phyloP scores from a whole-genome alignment of 2,329 filamentous ascomycete genomes.

The Penicillium sp. region DNA sequence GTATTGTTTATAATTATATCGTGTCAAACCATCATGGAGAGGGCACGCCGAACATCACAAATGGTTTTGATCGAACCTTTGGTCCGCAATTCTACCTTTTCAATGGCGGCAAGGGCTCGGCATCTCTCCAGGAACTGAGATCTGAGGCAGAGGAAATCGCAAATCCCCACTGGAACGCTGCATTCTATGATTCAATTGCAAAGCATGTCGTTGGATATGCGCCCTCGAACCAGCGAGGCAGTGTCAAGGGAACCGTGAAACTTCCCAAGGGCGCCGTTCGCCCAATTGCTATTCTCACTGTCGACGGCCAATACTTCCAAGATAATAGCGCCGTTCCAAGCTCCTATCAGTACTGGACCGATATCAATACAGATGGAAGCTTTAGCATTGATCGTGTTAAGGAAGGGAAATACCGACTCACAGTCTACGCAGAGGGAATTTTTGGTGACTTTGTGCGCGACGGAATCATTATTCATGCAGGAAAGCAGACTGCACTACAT shows the following conservation, averaged over 20 bases:
- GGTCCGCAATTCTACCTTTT: conserved; percentile 65
- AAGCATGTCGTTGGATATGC: conserved; percentile 60
- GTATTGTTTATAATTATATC: conserved; percentile 66
- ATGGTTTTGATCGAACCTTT: conserved; percentile 65
- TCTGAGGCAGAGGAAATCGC: conserved; percentile 56
- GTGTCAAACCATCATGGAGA: conserved; percentile 64
- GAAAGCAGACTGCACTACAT: conserved; percentile 39
- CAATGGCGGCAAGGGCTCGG: conserved; percentile 54
- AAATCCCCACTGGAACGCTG: conserved; percentile 55
- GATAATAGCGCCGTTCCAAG: conserved; percentile 57
- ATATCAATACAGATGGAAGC: conserved; percentile 49
- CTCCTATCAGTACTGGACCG: conserved; percentile 64
- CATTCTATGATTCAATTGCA: conserved; percentile 65
- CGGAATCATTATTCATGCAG: conserved; percentile 46
- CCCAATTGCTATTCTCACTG: conserved; percentile 57
- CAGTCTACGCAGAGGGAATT: conserved; percentile 61
- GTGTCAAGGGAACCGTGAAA: conserved; percentile 51
- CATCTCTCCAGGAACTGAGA: conserved; percentile 51
- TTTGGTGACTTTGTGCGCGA: conserved; percentile 63
- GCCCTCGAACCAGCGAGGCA: conserved; percentile 52
- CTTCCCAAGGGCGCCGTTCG: conserved; percentile 55
- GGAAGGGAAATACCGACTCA: conserved; percentile 61
- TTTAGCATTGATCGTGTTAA: conserved; percentile 57
- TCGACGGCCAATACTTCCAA: conserved; percentile 56
- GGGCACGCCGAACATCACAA: conserved; percentile 62